Evolutionary conservation across 1,284 basidiomycete genomes (phyloP), one percentile per base, ranked within the genome.

Genomic region (Pyrrhoderma noxium): DNA sequence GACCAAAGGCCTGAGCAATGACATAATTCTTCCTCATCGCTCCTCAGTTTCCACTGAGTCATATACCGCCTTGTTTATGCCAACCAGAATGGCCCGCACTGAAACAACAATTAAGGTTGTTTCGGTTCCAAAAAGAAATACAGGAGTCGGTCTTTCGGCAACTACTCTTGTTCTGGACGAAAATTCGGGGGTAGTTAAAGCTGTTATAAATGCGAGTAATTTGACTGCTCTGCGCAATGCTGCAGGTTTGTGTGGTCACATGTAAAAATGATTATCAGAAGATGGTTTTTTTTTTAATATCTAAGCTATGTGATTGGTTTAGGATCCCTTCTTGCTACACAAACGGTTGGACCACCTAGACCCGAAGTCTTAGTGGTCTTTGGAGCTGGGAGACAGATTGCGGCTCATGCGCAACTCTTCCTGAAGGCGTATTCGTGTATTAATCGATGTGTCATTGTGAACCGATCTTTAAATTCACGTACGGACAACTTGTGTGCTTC

Each of bases 141-240:
- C 27, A 5, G 69, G 64, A 1, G 46, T 49, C 1, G 89, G 90
- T 0, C 62, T 93, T 5, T 87, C 89, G 1, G 89, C 74, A 0
- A 82, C 82, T 1, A 93, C 87, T 0, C 64, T 92, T 22, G 74
- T 93, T 1, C 62, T 94, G 25, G 82, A 93, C 59, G 84, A 89
- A 56, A 59, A 60, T 3, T 80, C 76, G 0, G 91, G 90, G 1
- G 67, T 68, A 2, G 75, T 82, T 8, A 80, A 74, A 56, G 89
- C 85, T 0, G 66, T 93, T 13, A 68, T 93, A 22, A 93, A 93
- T 60, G 82, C 91, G 1, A 70, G 82, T 38, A 72, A 71, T 36
- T 66, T 94, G 54, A 93, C 91, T 0, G 85, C 89, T 1, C 64
- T 91, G 41, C 66, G 91, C 43, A 94, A 86, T 52, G 89, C 88